A percentile compares a stretch with the other conserved stretches of the same genome.
Evolutionary conservation across 2,329 filamentous ascomycete genomes (phyloP).

Genomic region (Dactylellina leptospora): DNA sequence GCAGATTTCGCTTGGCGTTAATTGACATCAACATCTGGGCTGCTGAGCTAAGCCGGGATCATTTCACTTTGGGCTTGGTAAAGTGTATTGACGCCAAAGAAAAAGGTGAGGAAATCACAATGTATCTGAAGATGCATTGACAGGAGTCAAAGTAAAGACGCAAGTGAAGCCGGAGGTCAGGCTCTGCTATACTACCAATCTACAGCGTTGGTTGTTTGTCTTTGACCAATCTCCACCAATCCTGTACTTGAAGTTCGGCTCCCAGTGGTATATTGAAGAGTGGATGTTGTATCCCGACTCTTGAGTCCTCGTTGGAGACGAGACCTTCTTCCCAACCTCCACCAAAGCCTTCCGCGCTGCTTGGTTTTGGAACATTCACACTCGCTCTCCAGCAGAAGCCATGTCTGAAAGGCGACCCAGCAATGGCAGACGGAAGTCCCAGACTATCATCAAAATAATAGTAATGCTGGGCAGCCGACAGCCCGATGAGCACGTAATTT

Average conservation of each 20-base stretch:
- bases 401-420: slow-evolving; percentile 31
- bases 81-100: too few species aligned
- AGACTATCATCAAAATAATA: slow-evolving; percentile 48
- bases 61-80: too few species aligned
- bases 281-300: slow-evolving; percentile 54
- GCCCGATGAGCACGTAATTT: slow-evolving; percentile 56
- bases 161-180: too few species aligned
- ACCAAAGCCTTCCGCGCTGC: slow-evolving; percentile 11
- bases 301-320: slow-evolving; percentile 37
- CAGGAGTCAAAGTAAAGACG: too few species aligned
- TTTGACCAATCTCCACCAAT: slow-evolving; percentile 54
- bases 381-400: slow-evolving; percentile 42
- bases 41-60: too few species aligned
- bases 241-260: slow-evolving; percentile 33
- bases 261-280: slow-evolving; percentile 56
- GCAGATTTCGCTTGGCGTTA: too few species aligned
- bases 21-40: too few species aligned
- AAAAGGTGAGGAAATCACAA: too few species aligned
- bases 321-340: slow-evolving; percentile 47
- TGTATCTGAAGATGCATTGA: too few species aligned
- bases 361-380: slow-evolving; percentile 43
- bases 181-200: too few species aligned
- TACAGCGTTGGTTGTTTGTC: too few species aligned
- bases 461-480: slow-evolving; percentile 55
- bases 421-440: not conserved